Base-by-base conservation (phyloP, 2,329 filamentous ascomycete genomes). In the Chaetomium sp. region DNA sequence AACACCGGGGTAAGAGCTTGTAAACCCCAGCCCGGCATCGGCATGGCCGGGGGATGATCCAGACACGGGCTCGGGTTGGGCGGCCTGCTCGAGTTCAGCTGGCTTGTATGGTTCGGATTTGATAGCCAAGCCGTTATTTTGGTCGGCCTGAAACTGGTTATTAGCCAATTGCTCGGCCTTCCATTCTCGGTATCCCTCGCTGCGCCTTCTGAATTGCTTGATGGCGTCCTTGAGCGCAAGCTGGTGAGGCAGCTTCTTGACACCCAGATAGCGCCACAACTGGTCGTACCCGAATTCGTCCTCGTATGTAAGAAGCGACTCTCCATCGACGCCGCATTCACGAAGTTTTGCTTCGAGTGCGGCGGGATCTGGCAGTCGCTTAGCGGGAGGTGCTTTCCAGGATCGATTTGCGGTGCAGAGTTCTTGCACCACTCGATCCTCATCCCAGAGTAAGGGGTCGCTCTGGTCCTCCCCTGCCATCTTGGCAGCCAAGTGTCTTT, bases 361-460 rank as follows among this genome's bases (percentile, higher is more conserved):
- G 0, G 72, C 71, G 0, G 82, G 76, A 58, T 90, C 80, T 4
- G 87, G 85, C 8, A 87, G 77, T 63, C 75, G 75, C 19, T 72
- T 68, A 21, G 68, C 67, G 29, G 73, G 75, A 56, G 76, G 76
- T 61, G 74, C 72, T 49, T 69, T 70, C 83, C 83, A 85, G 10
- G 84, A 81, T 56, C 79, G 79, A 3, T 79, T 73, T 1, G 79
- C 72, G 25, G 83, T 80, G 73, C 88, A 92, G 3, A 96, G 80
- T 71, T 89, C 87, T 19, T 80, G 74, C 10, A 90, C 83, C 12
- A 96, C 85, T 42, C 87, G 82, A 45, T 90, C 86, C 35, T 88
- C 81, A 42, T 84, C 83, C 92, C 92, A 96, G 61, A 83, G 72
- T 75, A 88, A 90, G n/a, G 92, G 92, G 76, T 96, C 91, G 63